Evolutionary conservation across 768 basidiomycete species (phyloP).

Genomic region (Naganishia kalamii): DNA sequence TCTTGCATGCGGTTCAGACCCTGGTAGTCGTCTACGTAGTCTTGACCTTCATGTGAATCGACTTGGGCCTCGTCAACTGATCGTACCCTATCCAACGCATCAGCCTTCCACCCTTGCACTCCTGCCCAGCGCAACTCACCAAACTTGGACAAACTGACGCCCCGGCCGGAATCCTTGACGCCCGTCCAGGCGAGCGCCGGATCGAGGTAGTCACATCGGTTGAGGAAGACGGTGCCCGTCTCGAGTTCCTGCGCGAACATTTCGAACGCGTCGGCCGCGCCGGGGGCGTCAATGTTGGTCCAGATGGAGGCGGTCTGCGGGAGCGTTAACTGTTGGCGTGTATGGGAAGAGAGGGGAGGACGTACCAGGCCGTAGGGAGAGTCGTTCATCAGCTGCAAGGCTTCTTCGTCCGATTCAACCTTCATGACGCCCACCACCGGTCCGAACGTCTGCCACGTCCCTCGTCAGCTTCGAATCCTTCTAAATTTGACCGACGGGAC

Average conservation of each 20-base stretch:
- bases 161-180: conserved; percentile 85
- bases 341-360: neutral
- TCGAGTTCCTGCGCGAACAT: conserved; percentile 65
- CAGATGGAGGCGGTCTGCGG: conserved; percentile 75
- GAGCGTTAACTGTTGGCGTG: neutral
- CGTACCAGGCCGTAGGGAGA: conserved; percentile 74
- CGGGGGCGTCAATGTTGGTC: conserved; percentile 64
- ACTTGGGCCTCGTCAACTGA: conserved; percentile 43
- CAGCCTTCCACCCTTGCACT: neutral
- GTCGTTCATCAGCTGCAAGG: conserved; percentile 88
- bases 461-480: neutral
- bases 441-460: conserved; percentile 80
- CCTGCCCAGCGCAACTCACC: conserved; percentile 49
- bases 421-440: conserved; percentile 90
- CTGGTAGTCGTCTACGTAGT: neutral
- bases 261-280: conserved; percentile 66
- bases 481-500: neutral
- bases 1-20: neutral
- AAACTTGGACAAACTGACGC: conserved; percentile 80
- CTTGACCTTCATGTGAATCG: conserved; percentile 42
- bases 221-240: conserved; percentile 88
- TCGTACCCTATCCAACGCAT: conserved; percentile 33
- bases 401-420: conserved; percentile 75
- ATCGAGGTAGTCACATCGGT: conserved; percentile 82
- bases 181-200: conserved; percentile 93